Evolutionary conservation across 1,139 yeast species (phyloP).

Genomic region (Nakaseomyces sp.): DNA sequence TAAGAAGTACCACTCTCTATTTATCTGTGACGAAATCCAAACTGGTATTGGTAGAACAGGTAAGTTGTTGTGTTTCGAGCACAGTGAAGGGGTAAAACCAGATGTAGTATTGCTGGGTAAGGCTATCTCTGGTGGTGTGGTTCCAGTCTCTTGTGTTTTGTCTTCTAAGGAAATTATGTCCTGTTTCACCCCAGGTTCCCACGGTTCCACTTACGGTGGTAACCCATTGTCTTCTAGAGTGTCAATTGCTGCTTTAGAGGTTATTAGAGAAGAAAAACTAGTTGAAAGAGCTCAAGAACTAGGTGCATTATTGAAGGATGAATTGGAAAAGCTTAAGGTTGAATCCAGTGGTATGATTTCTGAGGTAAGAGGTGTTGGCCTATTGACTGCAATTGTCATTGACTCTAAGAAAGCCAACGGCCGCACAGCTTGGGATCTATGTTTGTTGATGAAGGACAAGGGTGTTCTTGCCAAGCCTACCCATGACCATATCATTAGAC

Average conservation of each 20-base stretch:
- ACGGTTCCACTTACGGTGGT: slow-evolving; percentile 97
- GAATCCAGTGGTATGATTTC: slow-evolving; percentile 66
- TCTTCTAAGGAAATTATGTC: slow-evolving; percentile 85
- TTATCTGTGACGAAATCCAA: slow-evolving; percentile 94
- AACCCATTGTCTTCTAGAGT: slow-evolving; percentile 92
- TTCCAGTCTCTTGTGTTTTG: slow-evolving; percentile 86
- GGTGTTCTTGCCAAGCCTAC: slow-evolving; percentile 97
- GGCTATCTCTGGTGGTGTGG: slow-evolving; percentile 92
- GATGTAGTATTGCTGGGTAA: slow-evolving; percentile 85
- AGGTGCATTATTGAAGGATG: slow-evolving; percentile 63
- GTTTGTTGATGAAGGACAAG: slow-evolving; percentile 76
- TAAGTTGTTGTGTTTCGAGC: slow-evolving; percentile 85
- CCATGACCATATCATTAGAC: slow-evolving; percentile 88
- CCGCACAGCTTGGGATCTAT: slow-evolving; percentile 92
- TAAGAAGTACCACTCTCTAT: slow-evolving; percentile 71
- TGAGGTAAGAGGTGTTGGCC: slow-evolving; percentile 89
- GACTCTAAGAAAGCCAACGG: slow-evolving; percentile 80
- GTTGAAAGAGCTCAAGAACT: slow-evolving; percentile 67
- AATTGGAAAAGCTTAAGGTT: slow-evolving; percentile 52
- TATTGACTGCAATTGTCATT: slow-evolving; percentile 83
- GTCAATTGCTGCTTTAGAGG: slow-evolving; percentile 89
- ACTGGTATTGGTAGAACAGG: slow-evolving; percentile 98
- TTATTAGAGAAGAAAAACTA: slow-evolving; percentile 77
- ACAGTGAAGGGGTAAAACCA: slow-evolving; percentile 67
- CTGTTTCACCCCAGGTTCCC: slow-evolving; percentile 89